These are phyloP conservation scores for Neurospora terricola DNA, from an alignment of 495 filamentous ascomycete genomes.

Conservation along the genomic window DNA sequence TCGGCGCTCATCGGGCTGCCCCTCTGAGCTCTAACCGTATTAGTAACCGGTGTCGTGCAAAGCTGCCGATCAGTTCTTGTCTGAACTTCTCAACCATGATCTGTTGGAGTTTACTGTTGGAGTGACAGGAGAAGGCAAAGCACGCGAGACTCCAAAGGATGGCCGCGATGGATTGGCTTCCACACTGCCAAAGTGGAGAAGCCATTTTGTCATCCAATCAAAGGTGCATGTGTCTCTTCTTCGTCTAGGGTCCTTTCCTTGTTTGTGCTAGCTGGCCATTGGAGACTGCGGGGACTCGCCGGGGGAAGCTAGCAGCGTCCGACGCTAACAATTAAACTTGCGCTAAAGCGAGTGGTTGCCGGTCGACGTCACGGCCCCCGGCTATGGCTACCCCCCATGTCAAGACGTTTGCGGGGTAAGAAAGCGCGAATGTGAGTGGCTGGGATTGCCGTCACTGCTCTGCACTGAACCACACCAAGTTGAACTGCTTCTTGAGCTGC, in stretches of 20 bases:
- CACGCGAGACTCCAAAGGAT: not conserved
- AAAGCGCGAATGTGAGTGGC: not conserved
- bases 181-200: not conserved
- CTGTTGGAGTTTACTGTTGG: not conserved
- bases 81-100: not conserved
- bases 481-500: not conserved
- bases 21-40: not conserved
- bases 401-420: constrained; percentile 19
- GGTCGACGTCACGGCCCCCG: constrained; percentile 20
- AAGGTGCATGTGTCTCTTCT: not conserved
- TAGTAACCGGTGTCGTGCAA: not conserved
- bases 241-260: not conserved
- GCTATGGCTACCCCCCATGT: constrained; percentile 4
- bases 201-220: not conserved
- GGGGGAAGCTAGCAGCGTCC: not conserved
- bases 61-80: not conserved
- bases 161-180: not conserved
- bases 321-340: constrained; percentile 9
- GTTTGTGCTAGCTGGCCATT: not conserved
- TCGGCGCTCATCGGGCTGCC: not conserved
- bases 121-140: not conserved
- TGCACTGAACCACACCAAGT: not conserved
- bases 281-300: not conserved
- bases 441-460: not conserved
- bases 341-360: constrained; percentile 1